Base-by-base conservation (phyloP, 2,329 filamentous ascomycete genomes). In the Apiospora hydei region DNA sequence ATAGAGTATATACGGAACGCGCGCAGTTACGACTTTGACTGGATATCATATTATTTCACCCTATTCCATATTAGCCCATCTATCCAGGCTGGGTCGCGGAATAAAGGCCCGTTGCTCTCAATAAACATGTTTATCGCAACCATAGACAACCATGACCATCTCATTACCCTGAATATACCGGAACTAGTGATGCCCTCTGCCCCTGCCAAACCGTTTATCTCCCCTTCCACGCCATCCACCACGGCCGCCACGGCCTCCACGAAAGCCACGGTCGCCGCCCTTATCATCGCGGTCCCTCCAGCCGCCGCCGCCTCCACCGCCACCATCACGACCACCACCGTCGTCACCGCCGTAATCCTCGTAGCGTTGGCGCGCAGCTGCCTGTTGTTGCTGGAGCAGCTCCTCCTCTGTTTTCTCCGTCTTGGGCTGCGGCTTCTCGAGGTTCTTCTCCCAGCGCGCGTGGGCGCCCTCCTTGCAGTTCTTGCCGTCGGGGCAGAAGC, bases 401-500 rank as follows among this genome's bases (percentile, higher is more conserved):
- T 77, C 87, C 83, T 79, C 89, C 81, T 84, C 88, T 81, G 83
- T 88, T 77, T 90, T 89, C 70, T 90, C 88, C 21, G 88, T 85
- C 85, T 92, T 93, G 75, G 93, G 91, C 43, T 89, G 89, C 10
- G 92, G 94, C 85, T 92, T 93, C 80, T 94, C 92, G 51, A 95
- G 84, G 74, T 95, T 91, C 78, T 90, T 89, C 34, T 91, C 90
- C 91, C 94, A 98, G 73, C 91, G 89, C 3, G 96, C 91, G 82
- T 99, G 96, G 7, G 94, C 92, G 26, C 94, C 94, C 74, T 92
- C 89, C 79, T 90, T 91, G 83, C 96, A 99, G 10, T 85, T 85
- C 73, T 86, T 88, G 1, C 82, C 96, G 71, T 97, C 93, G 0
- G 96, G 96, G 81, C 96, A 99, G 85, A 99, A 99, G 1, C 96